phyloP scores from a whole-genome alignment of 1,284 basidiomycete species.

The Cystobasidiaceae sp. region DNA sequence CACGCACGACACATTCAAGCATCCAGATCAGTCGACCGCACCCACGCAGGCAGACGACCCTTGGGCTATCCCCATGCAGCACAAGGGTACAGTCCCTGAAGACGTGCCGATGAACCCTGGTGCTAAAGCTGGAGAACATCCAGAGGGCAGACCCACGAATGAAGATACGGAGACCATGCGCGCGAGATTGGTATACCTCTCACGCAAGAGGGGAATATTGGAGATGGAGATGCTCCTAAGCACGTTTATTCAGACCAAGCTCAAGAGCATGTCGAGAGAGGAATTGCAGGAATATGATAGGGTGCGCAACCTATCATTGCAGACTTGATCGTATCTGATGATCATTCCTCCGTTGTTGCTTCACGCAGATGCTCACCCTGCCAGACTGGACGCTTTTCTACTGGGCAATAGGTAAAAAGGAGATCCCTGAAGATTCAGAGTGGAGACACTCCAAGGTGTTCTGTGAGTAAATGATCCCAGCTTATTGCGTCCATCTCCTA shows the following conservation, averaged over 20 bases:
- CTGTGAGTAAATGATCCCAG: conserved; percentile 50
- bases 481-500: not conserved
- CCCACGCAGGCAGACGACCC: conserved; percentile 26
- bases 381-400: conserved; percentile 99
- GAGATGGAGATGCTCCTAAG: conserved; percentile 87
- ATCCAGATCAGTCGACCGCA: not conserved
- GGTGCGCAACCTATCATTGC: too few species aligned
- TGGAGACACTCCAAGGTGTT: conserved; percentile 68
- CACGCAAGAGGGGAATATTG: conserved; percentile 87
- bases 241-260: conserved; percentile 72
- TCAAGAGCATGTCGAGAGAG: conserved; percentile 62
- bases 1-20: conserved; percentile 2
- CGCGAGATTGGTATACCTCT: conserved; percentile 87
- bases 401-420: conserved; percentile 72
- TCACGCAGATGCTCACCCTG: conserved; percentile 41
- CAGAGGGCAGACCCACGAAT: conserved; percentile 42
- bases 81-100: conserved; percentile 13
- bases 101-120: conserved; percentile 9
- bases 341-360: not conserved
- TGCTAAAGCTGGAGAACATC: conserved; percentile 33
- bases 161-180: conserved; percentile 66
- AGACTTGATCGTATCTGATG: not conserved
- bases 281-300: conserved; percentile 87
- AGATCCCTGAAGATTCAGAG: conserved; percentile 61
- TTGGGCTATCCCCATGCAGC: conserved; percentile 29